These are phyloP conservation scores for Starmerella sp. DNA, from an alignment of 805 yeast genomes.

Conservation along the genomic window DNA sequence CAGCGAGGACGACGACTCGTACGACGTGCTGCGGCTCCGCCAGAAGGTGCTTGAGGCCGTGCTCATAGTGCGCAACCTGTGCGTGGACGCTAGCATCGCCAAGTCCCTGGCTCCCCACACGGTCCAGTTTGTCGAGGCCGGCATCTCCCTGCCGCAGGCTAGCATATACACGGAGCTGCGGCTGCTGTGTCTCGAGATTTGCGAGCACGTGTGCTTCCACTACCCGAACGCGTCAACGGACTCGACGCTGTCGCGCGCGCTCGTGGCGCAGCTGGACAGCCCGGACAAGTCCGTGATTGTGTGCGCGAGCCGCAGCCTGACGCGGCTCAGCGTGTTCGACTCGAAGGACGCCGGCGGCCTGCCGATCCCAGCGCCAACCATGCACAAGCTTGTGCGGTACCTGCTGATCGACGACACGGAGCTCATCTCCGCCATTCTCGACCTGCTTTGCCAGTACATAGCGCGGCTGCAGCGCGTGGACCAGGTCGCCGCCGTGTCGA, in stretches of 20 bases:
- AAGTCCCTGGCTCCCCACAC: slow-evolving; percentile 39
- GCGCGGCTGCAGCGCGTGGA: slow-evolving; percentile 51
- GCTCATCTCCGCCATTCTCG: slow-evolving; percentile 59
- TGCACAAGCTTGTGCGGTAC: slow-evolving; percentile 6
- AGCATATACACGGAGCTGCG: slow-evolving; percentile 27
- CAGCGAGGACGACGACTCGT: slow-evolving; percentile 14
- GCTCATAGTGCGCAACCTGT: slow-evolving; percentile 64
- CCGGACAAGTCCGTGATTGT: slow-evolving; percentile 62
- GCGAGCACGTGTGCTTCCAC: slow-evolving; percentile 76
- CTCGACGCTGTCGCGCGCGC: slow-evolving; percentile 49
- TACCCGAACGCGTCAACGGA: slow-evolving; percentile 61
- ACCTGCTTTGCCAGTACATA: slow-evolving; percentile 68
- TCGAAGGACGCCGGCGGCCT: slow-evolving; percentile 11
- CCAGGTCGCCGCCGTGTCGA: slow-evolving; percentile 41
- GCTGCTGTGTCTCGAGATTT: slow-evolving; percentile 53
- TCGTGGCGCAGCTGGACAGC: slow-evolving; percentile 40
- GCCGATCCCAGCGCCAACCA: not conserved
- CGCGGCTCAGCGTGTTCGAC: slow-evolving; percentile 63
- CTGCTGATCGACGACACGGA: slow-evolving; percentile 60
- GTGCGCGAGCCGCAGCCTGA: slow-evolving; percentile 60
- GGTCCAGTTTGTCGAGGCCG: slow-evolving; percentile 33
- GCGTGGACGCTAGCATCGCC: slow-evolving; percentile 75
- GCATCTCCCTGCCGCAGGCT: slow-evolving; percentile 25
- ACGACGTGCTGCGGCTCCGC: slow-evolving; percentile 15
- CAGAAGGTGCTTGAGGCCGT: slow-evolving; percentile 39